Percentiles rank a stretch among this genome's conserved stretches.
Evolutionary conservation across 2,329 filamentous ascomycete species (phyloP).

Genomic region (Colletotrichum acutatum): DNA sequence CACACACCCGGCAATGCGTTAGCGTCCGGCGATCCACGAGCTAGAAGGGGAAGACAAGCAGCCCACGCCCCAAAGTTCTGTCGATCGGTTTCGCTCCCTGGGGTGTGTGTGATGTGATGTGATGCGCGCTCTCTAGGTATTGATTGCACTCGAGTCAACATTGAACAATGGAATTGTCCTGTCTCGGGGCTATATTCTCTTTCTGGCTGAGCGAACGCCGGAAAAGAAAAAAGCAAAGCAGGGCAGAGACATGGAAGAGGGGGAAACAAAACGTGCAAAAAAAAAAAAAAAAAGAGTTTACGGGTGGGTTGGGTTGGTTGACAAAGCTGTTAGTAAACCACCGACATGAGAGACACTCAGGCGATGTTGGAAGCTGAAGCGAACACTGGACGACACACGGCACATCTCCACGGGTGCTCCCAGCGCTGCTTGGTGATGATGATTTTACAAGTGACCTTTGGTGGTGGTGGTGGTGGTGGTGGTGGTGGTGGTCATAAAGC

Average conservation of each 20-base stretch:
- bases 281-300: conserved; percentile 2
- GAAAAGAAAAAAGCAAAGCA: not conserved
- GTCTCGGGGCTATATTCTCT: not conserved
- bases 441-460: not conserved
- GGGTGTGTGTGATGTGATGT: not conserved
- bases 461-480: not conserved
- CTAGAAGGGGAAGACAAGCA: conserved; percentile 3
- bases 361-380: not conserved
- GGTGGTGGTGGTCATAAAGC: no score
- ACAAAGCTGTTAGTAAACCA: conserved; percentile 31
- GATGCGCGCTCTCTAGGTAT: not conserved
- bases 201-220: not conserved
- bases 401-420: conserved; percentile 9
- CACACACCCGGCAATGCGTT: conserved; percentile 23
- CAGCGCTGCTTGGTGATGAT: not conserved
- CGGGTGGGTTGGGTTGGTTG: conserved; percentile 13
- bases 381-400: not conserved
- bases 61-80: conserved; percentile 21
- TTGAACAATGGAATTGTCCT: not conserved
- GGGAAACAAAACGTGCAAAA: not conserved
- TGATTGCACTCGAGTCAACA: conserved; percentile 10
- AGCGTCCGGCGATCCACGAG: conserved; percentile 29
- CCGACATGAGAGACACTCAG: not conserved
- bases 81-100: conserved; percentile 17
- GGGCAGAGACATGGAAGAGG: not conserved